These are phyloP conservation scores for Erysimum cheiranthoides DNA, from an alignment of 345 rosid species.

Conservation along the genomic window DNA sequence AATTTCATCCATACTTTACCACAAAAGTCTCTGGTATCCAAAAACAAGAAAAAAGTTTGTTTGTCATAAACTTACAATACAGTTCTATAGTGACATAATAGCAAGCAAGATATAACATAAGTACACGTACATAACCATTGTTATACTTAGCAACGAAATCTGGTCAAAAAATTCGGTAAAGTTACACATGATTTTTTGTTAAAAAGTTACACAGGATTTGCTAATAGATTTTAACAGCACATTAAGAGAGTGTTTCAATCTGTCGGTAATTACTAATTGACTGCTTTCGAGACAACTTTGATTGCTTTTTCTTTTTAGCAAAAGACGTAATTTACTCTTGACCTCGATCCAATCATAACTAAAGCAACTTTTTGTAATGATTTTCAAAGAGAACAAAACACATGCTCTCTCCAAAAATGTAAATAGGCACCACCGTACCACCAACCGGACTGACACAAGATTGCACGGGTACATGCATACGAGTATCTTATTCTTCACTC, in stretches of 20 bases:
- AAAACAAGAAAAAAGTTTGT: too few species aligned
- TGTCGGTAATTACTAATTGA: slow-evolving; percentile 29
- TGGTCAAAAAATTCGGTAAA: slow-evolving; percentile 29
- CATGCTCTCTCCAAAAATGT: slow-evolving; percentile 24
- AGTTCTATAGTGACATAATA: not conserved
- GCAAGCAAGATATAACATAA: not conserved
- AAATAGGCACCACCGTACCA: slow-evolving; percentile 36
- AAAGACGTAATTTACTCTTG: not conserved
- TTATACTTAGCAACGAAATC: not conserved
- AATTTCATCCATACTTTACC: too few species aligned
- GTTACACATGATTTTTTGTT: too few species aligned
- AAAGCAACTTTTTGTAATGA: slow-evolving; percentile 30
- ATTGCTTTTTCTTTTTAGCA: slow-evolving; percentile 1
- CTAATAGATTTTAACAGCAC: not conserved
- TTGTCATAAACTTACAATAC: too few species aligned
- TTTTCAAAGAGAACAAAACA: slow-evolving; percentile 7
- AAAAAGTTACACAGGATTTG: not conserved
- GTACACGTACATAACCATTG: too few species aligned
- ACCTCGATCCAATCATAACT: slow-evolving; percentile 16
- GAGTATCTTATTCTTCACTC: slow-evolving; percentile 26
- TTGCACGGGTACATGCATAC: slow-evolving; percentile 33
- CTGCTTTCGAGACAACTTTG: not conserved
- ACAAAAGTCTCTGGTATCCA: too few species aligned
- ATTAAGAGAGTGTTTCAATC: slow-evolving; percentile 1
- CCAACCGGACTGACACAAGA: slow-evolving; percentile 47